Conservation (phyloP, 441 rosid genomes). For the Populus trichocarpa region DNA sequence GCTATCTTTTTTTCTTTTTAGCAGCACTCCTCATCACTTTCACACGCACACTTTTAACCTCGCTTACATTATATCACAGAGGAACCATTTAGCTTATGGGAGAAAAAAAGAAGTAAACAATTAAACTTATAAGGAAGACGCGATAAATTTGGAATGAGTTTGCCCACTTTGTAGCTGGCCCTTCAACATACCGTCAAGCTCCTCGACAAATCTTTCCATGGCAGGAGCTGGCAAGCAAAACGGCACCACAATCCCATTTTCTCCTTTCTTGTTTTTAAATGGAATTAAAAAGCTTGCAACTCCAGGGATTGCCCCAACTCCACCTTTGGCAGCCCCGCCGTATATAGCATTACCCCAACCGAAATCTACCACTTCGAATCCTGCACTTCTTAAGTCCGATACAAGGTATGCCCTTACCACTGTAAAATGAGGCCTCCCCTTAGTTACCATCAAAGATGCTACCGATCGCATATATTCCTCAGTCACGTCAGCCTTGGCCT, state of each 20-base stretch:
- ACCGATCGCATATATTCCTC: conserved; percentile 35
- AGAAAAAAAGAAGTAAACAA: too few relatives aligned
- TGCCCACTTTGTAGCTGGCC: neutral
- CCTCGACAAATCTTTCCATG: conserved; percentile 41
- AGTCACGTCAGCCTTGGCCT: conserved; percentile 22
- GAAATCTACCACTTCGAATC: conserved; percentile 35
- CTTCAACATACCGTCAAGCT: conserved; percentile 18
- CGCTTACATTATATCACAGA: too few relatives aligned
- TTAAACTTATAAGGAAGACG: too few relatives aligned
- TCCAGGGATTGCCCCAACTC: conserved; percentile 24
- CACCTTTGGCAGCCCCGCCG: conserved; percentile 35
- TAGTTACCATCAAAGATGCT: conserved; percentile 31
- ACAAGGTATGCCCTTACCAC: conserved; percentile 17
- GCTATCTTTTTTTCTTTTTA: too few relatives aligned
- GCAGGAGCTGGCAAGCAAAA: conserved; percentile 43
- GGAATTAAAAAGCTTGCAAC: conserved; percentile 24
- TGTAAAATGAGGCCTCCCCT: conserved; percentile 24
- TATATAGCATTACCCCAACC: conserved; percentile 43
- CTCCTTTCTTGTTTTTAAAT: conserved; percentile 28
- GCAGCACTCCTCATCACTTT: too few relatives aligned
- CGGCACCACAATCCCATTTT: conserved; percentile 35
- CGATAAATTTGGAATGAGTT: neutral
- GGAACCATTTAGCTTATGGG: too few relatives aligned
- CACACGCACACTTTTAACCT: too few relatives aligned
- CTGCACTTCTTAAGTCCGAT: conserved; percentile 24